Evolutionary conservation across 1,139 yeast genomes (phyloP), one percentile per base, ranked within the genome.

Genomic region (Spathaspora sp.): DNA sequence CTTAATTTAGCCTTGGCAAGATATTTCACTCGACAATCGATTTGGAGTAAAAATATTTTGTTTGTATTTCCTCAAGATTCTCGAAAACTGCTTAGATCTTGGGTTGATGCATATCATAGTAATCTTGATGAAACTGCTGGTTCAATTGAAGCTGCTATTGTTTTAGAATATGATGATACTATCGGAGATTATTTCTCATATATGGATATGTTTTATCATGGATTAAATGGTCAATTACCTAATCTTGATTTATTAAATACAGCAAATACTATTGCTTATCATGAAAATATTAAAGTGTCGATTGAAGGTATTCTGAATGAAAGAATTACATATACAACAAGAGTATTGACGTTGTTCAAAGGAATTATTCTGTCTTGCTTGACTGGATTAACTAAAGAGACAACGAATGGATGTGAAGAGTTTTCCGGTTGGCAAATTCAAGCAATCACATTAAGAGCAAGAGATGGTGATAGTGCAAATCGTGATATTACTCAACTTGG

Each of bases 391-490:
- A 63, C 70, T 10, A 72, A 66, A 18, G 76, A 75, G 13, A 70
- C 73, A 11, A 63, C 76, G 1, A 75, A 81, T 43, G 96, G 97
- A 3, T 84, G 90, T 55, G 97, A 91, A 61, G 89, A 91, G 10
- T 93, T 93, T 62, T 86, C 95, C 43, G 98, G 98, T 2, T 93
- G 97, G 96, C 87, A 95, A 63, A 88, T 95, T 48, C 98, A 93
- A 64, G 86, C 98, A 0, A 67, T 93, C 31, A 89, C 98, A 1
- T 64, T 95, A 37, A 78, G 78, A 47, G 97, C 96, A 0, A 67
- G 66, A 26, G 86, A 85, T 1, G 70, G 61, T 4, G 88, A 87
- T 1, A n/a, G 13, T 7, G 2, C 29, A 7, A 76, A 78, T 3
- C 75, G 75, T 42, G 98, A 93, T 67, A 83, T 93, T 43, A 93